Evolutionary conservation across 2,329 filamentous ascomycete genomes (phyloP).

Genomic region (Nigrospora osmanthi): DNA sequence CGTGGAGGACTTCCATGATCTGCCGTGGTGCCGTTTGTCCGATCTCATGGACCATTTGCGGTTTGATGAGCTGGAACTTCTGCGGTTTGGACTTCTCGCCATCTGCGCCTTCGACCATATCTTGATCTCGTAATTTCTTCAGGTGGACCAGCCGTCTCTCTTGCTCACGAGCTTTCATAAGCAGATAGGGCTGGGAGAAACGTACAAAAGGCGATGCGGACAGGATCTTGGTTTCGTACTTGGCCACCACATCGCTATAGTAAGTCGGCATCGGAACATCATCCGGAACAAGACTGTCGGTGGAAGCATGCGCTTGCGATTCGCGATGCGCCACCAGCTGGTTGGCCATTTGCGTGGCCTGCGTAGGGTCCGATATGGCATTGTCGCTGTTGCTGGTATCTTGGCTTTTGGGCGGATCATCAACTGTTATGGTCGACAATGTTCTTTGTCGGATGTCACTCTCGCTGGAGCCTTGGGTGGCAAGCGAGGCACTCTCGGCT

Average conservation of each 20-base stretch:
- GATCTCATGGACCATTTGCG: conserved; percentile 87
- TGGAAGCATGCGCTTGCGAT: conserved; percentile 31
- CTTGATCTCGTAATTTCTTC: conserved; percentile 74
- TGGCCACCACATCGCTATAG: conserved; percentile 90
- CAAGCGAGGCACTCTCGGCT: conserved; percentile 27
- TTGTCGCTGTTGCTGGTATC: conserved; percentile 8
- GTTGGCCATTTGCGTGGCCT: conserved; percentile 11
- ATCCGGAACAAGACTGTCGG: conserved; percentile 58
- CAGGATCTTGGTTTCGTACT: conserved; percentile 85
- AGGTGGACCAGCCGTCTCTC: conserved; percentile 78
- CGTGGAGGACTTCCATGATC: conserved; percentile 87
- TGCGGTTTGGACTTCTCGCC: conserved; percentile 58
- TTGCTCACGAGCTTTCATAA: conserved; percentile 87
- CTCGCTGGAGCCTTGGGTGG: conserved; percentile 10
- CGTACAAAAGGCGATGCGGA: conserved; percentile 95
- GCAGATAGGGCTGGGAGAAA: conserved; percentile 85
- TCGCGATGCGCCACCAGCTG: conserved; percentile 32
- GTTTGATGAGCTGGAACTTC: conserved; percentile 84
- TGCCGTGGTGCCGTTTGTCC: conserved; percentile 74
- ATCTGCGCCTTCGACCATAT: conserved; percentile 47
- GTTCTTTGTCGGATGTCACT: conserved; percentile 12
- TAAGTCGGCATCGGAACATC: conserved; percentile 82
- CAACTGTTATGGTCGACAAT: conserved; percentile 11
- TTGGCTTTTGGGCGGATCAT: conserved; percentile 8
- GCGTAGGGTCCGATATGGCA: neutral